These are phyloP conservation scores for Wickerhamomyces chambardii DNA, from an alignment of 805 yeast species.

Conservation along the genomic window DNA sequence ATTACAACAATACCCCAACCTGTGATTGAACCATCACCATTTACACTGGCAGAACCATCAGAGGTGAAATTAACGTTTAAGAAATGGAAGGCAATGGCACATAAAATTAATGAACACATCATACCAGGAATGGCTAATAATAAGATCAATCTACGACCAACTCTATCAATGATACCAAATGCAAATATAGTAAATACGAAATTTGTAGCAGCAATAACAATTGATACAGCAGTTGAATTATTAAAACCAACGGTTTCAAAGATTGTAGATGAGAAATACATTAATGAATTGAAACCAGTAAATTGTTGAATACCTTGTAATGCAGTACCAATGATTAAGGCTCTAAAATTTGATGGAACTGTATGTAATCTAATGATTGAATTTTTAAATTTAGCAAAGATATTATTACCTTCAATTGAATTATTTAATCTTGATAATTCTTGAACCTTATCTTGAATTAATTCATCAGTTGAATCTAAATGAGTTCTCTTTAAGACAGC, in stretches of 20 bases:
- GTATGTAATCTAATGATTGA: conserved; percentile 56
- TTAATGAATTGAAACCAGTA: conserved; percentile 91
- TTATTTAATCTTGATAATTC: conserved; percentile 48
- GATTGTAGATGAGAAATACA: conserved; percentile 92
- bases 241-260: conserved; percentile 86
- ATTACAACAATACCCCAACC: conserved; percentile 89
- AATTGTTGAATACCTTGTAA: conserved; percentile 95
- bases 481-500: conserved; percentile 58
- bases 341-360: conserved; percentile 77
- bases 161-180: conserved; percentile 73
- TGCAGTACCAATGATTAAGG: conserved; percentile 84
- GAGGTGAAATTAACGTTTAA: conserved; percentile 52
- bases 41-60: conserved; percentile 31
- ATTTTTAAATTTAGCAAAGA: conserved; percentile 44
- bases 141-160: conserved; percentile 82
- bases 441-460: conserved; percentile 56
- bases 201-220: conserved; percentile 91
- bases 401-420: conserved; percentile 36
- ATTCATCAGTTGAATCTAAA: conserved; percentile 48
- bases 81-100: conserved; percentile 90
- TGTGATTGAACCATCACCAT: conserved; percentile 35
- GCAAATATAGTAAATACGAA: conserved; percentile 83
- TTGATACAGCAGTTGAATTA: conserved; percentile 89
- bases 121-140: conserved; percentile 79
- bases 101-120: conserved; percentile 65